A percentile compares a stretch with the other conserved stretches of the same genome.
Conservation (phyloP, 352 stramenopile genomes). For the Phytopythium sindhum region DNA sequence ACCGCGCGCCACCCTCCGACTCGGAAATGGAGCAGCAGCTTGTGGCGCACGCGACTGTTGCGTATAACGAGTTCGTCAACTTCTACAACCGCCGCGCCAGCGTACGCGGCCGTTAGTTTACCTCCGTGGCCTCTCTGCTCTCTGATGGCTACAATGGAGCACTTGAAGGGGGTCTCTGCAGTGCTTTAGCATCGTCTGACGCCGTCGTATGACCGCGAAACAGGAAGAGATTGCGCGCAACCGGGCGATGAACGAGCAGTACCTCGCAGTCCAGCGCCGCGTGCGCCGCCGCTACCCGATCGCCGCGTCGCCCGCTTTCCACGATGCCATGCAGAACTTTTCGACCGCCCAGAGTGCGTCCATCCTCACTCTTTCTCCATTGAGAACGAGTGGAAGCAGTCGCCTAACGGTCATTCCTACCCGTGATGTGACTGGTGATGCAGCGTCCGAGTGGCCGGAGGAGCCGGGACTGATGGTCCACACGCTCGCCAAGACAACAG, state of each 20-base stretch:
- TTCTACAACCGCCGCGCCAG: conserved; percentile 52
- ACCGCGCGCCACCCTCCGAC: conserved; percentile 16
- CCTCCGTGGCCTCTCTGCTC: not conserved
- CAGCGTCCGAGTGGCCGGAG: conserved; percentile 44
- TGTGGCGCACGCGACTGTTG: conserved; percentile 52
- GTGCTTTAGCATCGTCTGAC: not conserved
- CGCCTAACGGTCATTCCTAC: not conserved
- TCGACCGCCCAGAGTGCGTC: conserved; percentile 45
- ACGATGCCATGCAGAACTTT: conserved; percentile 43
- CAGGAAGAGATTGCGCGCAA: conserved; percentile 64
- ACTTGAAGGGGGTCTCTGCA: no score
- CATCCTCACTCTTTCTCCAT: not conserved
- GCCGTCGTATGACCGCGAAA: not conserved
- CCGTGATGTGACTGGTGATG: not conserved
- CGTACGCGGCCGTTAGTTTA: conserved; percentile 22
- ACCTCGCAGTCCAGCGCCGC: conserved; percentile 22
- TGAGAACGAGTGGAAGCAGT: not conserved
- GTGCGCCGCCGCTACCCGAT: conserved; percentile 25
- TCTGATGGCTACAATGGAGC: not conserved
- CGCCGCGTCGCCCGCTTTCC: conserved; percentile 15
- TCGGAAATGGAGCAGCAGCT: conserved; percentile 74
- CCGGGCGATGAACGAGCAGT: conserved; percentile 35
- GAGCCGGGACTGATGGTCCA: conserved; percentile 18
- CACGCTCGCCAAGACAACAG: conserved; percentile 19
- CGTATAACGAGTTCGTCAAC: conserved; percentile 69